Base-by-base conservation (phyloP, 805 yeast genomes). In the Ogataea neopini region DNA sequence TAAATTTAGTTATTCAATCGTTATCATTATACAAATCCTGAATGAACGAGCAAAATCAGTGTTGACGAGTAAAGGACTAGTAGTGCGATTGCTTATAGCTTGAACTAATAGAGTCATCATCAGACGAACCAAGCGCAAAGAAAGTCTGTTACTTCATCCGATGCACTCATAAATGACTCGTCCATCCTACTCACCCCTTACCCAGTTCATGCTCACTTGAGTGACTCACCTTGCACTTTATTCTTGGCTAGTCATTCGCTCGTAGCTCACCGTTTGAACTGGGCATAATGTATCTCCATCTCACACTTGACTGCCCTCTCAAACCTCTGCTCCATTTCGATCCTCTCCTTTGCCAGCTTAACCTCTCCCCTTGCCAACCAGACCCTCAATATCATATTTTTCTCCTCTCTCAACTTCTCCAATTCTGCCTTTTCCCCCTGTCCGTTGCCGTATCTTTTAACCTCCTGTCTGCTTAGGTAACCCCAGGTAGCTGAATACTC, bases 301-400 rank as follows among this genome's bases (percentile, higher is more conserved):
- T 66, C 70, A 5, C 67, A 57, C 23, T 46, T 48, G 3, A 66
- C 43, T 1, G 61, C 61, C 25, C 66, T 51, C 37, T 56, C 54
- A 43, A 54, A 65, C 18, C 70, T 50, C 37, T 63, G 62, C 40
- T 62, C 67, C 10, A 57, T 41, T 43, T 66, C 68, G 3, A 66
- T 43, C 3, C 50, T 41, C 3, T 40, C 44, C 36, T 53, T 59
- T 3, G 63, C 70, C 41, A 50, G 54, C n/a, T 54, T 54, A 11
- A 56, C 41, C 18, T 61, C 63, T 22, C 32, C 59, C 32, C 58
- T 62, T 13, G 90, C 73, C 20, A 90, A 67, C 45, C 92, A 62
- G 13, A 89, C 73, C 42, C 97, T 74, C 50, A 92, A 66, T 6
- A 91, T 73, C 10, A 89, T 75, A 56, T 88, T 88, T 56, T 71